Conservation (phyloP, 257 asterid genomes). For the Fraxinus pennsylvanica region DNA sequence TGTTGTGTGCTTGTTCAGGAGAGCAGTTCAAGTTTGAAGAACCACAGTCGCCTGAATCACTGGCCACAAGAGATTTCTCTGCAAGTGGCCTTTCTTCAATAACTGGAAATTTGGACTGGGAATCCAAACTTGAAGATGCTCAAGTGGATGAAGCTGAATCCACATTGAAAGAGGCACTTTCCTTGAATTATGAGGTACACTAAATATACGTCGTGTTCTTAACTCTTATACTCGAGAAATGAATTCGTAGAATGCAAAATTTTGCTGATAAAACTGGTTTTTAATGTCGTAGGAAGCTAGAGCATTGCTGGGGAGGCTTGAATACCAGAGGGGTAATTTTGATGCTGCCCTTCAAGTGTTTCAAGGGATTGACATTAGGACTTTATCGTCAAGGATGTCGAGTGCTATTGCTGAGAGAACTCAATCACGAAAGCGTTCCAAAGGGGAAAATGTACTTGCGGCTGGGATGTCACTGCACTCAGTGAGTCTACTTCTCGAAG, state of each 20-base stretch:
- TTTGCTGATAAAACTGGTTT: not conserved
- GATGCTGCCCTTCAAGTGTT: constrained; percentile 97
- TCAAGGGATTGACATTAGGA: constrained; percentile 79
- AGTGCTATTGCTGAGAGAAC: constrained; percentile 64
- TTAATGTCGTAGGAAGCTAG: constrained; percentile 74
- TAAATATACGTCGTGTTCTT: not conserved
- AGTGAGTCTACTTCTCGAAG: constrained; percentile 84
- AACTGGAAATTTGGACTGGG: constrained; percentile 73
- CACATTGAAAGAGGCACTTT: constrained; percentile 87
- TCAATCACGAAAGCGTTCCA: constrained; percentile 54
- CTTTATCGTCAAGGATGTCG: constrained; percentile 70
- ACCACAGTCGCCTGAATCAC: constrained; percentile 81
- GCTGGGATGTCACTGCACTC: constrained; percentile 88
- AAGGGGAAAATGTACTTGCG: constrained; percentile 36
- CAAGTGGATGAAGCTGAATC: constrained; percentile 96
- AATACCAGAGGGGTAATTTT: constrained; percentile 84
- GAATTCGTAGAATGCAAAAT: not conserved
- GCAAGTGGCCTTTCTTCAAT: constrained; percentile 85
- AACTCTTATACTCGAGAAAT: not conserved
- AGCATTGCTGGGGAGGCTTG: constrained; percentile 91
- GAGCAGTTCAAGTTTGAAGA: constrained; percentile 86
- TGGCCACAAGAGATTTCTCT: constrained; percentile 94
- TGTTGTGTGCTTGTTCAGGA: constrained; percentile 96
- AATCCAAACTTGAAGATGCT: constrained; percentile 82
- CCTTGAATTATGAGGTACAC: constrained; percentile 82